These are phyloP conservation scores for Penicillium antarcticum DNA, from an alignment of 495 filamentous ascomycete species.

Conservation along the genomic window DNA sequence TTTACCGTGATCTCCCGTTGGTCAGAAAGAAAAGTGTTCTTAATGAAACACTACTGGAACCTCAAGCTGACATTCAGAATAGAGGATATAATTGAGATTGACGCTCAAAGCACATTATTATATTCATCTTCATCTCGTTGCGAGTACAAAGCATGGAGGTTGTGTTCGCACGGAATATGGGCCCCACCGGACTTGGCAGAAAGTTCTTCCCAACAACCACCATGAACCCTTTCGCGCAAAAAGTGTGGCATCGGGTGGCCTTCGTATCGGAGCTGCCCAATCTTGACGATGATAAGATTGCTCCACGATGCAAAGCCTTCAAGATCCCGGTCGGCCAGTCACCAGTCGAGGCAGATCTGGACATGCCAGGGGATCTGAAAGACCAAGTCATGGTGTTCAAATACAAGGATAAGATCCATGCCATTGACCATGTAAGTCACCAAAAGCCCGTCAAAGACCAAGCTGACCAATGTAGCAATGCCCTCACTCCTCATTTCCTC, in stretches of 20 bases:
- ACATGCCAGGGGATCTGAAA: conserved; percentile 43
- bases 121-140: no score
- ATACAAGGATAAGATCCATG: conserved; percentile 55
- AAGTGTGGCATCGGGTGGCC: conserved; percentile 39
- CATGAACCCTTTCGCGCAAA: conserved; percentile 16
- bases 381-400: conserved; percentile 59
- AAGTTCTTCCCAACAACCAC: background rate
- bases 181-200: background rate
- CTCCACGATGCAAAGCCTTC: conserved; percentile 54
- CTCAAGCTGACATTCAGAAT: no score
- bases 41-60: no score
- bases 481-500: conserved; percentile 56
- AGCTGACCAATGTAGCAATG: conserved; percentile 46
- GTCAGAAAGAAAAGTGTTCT: no score
- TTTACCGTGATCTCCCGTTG: no score
- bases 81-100: no score
- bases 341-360: conserved; percentile 33
- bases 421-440: conserved; percentile 52
- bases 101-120: no score
- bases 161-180: no score
- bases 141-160: no score
- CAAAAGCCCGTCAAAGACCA: background rate
- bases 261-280: conserved; percentile 50
- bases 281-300: conserved; percentile 35
- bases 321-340: conserved; percentile 34